These are phyloP conservation scores for Amylocystis lapponica DNA, from an alignment of 768 basidiomycete species.

Conservation along the genomic window DNA sequence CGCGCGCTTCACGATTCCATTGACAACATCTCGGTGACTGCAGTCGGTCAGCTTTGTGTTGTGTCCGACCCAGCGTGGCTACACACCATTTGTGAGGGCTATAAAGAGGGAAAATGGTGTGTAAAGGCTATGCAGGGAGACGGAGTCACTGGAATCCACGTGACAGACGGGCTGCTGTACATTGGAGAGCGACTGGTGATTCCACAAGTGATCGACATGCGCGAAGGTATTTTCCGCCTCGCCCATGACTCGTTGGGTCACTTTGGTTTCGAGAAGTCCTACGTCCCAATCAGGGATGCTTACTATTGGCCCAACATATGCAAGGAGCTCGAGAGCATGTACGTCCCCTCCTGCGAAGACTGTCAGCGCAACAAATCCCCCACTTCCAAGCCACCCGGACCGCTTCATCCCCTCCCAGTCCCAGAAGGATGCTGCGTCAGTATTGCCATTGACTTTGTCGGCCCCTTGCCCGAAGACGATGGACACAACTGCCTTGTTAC, in stretches of 20 bases:
- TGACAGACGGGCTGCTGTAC: conserved; percentile 12
- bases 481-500: conserved; percentile 22
- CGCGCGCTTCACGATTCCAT: neutral
- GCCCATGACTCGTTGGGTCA: conserved; percentile 16
- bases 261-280: conserved; percentile 15
- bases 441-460: conserved; percentile 26
- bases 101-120: conserved; percentile 5
- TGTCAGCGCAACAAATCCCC: conserved; percentile 31
- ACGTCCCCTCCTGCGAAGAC: conserved; percentile 26
- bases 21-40: neutral
- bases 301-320: conserved; percentile 29
- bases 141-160: neutral
- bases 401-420: conserved; percentile 18
- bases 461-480: conserved; percentile 21
- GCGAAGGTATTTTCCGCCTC: conserved; percentile 9
- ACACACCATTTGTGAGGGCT: conserved; percentile 1
- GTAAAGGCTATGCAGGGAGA: neutral
- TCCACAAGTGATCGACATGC: conserved; percentile 7
- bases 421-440: conserved; percentile 16
- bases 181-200: conserved; percentile 17
- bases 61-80: conserved; percentile 3
- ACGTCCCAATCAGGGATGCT: conserved; percentile 5
- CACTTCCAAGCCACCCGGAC: conserved; percentile 13
- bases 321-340: conserved; percentile 19
- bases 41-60: conserved; percentile 2